These are phyloP conservation scores for Juglanconis oblonga DNA, from an alignment of 2,329 filamentous ascomycete genomes.

Conservation along the genomic window DNA sequence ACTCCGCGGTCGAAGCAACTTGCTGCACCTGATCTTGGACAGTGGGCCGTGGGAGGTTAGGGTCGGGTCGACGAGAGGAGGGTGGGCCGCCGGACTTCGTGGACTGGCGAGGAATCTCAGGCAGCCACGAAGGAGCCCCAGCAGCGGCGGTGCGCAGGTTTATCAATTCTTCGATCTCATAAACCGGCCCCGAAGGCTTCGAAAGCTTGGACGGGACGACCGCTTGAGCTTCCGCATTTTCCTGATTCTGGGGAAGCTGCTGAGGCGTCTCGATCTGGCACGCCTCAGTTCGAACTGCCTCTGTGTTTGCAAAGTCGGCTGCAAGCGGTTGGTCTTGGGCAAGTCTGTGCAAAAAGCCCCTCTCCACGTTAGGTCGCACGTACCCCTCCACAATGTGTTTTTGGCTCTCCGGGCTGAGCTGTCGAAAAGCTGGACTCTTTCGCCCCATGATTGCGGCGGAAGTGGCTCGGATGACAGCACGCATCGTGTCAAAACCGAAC, in stretches of 20 bases:
- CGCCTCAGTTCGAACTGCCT: not conserved
- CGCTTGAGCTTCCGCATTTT: not conserved
- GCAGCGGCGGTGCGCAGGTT: not conserved
- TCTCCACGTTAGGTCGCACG: not conserved
- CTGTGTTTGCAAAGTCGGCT: not conserved
- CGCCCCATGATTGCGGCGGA: not conserved
- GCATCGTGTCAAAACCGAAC: not conserved
- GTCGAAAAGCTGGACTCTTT: not conserved
- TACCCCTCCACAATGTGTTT: not conserved
- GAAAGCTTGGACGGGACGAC: not conserved
- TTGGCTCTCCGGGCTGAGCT: not conserved
- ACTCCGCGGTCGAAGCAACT: not conserved
- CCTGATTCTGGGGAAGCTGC: not conserved
- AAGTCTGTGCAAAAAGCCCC: not conserved
- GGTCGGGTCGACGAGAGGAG: not conserved
- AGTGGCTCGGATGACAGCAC: not conserved
- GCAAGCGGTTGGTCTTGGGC: not conserved
- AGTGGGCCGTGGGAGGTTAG: not conserved
- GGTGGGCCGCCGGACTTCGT: not conserved
- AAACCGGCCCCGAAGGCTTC: not conserved
- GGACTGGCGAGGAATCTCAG: not conserved
- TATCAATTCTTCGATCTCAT: not conserved
- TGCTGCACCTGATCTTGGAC: not conserved
- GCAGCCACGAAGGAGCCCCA: not conserved
- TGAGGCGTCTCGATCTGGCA: not conserved